Base-by-base conservation (phyloP, 371 early-diverging fungal species). In the Apophysomyces elegans region DNA sequence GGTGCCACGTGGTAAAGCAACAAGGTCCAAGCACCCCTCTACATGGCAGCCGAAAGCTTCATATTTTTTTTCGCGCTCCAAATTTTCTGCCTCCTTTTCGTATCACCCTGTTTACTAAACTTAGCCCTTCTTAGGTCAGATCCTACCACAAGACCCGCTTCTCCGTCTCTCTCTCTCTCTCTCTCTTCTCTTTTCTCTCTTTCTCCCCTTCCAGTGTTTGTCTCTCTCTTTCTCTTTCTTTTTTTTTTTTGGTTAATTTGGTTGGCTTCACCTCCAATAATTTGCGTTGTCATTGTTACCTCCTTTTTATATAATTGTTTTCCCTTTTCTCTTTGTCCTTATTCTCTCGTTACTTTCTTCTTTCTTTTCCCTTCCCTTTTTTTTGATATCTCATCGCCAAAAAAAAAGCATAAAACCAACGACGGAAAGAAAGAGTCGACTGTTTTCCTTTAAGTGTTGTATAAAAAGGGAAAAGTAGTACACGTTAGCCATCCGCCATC, bases 381-480 rank as follows among this genome's bases (percentile, higher is more conserved):
- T 62, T 26, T 14, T 32, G 35, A n/a, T 18, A 26, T 0, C 44
- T 32, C 47, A 35, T 62, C 38, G n/a, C 14, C 8, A 13, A 7
- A 62, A 35, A 62, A 41, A 12, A 14, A 16, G n/a, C 1, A 57
- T 43, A 35, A 21, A 63, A 41, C 32, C 32, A 26, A 26, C 32
- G 32, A 26, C 32, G 61, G 56, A 50, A 58, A 69, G 62, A 58
- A 54, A 68, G 54, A 56, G 62, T 18, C 43, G 21, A 16, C 50
- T 56, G 41, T 37, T 2, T 62, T 38, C 18, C 39, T 36, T 63
- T 47, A 41, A 56, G 21, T 37, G 36, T 12, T 14, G n/a, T 4
- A 37, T 14, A 37, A n/a, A 58, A 57, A 41, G 38, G 39, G 38
- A 47, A 43, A 26, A 38, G 37, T 37, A 43, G 54, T 56, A 61